phyloP scores from a whole-genome alignment of 805 yeast genomes.

The Nakazawaea pomicola region DNA sequence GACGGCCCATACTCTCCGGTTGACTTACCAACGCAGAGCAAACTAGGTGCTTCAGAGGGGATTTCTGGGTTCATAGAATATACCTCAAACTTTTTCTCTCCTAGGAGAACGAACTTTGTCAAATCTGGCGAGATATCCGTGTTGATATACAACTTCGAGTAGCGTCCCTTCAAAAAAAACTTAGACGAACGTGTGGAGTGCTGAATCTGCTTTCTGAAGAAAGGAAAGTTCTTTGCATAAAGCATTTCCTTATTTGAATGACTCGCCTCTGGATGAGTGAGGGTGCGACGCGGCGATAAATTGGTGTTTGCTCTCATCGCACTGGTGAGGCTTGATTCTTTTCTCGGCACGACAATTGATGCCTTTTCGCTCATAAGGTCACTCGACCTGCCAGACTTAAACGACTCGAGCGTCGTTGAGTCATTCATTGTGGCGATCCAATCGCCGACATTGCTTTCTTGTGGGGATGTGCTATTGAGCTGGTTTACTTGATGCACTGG shows the following conservation, averaged over 20 bases:
- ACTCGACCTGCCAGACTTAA: conserved; percentile 8
- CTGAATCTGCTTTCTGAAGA: conserved; percentile 58
- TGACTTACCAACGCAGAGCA: conserved; percentile 63
- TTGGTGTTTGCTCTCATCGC: conserved; percentile 12
- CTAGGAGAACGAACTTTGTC: conserved; percentile 58
- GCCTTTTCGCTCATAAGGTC: conserved; percentile 6
- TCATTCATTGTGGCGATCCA: conserved; percentile 20
- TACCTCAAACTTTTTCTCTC: conserved; percentile 71
- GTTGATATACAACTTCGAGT: conserved; percentile 44
- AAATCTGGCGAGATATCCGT: conserved; percentile 62
- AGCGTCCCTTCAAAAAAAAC: conserved; percentile 35
- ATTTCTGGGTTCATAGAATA: conserved; percentile 43
- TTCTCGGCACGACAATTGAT: conserved; percentile 12
- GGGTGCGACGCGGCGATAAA: conserved; percentile 5
- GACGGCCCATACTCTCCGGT: conserved; percentile 63
- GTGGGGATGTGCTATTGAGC: conserved; percentile 8
- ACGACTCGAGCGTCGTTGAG: conserved; percentile 11
- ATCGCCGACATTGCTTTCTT: conserved; percentile 17
- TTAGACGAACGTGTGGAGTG: conserved; percentile 46
- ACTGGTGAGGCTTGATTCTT: conserved; percentile 6
- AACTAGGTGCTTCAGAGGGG: conserved; percentile 43
- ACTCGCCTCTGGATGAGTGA: conserved; percentile 1
- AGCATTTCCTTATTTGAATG: conserved; percentile 48
- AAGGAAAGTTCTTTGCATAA: conserved; percentile 79
- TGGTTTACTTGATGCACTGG: background rate